Evolutionary conservation across 1,284 basidiomycete genomes (phyloP), one percentile per base, ranked within the genome.

Genomic region (Tetrapyrgos nigripes): DNA sequence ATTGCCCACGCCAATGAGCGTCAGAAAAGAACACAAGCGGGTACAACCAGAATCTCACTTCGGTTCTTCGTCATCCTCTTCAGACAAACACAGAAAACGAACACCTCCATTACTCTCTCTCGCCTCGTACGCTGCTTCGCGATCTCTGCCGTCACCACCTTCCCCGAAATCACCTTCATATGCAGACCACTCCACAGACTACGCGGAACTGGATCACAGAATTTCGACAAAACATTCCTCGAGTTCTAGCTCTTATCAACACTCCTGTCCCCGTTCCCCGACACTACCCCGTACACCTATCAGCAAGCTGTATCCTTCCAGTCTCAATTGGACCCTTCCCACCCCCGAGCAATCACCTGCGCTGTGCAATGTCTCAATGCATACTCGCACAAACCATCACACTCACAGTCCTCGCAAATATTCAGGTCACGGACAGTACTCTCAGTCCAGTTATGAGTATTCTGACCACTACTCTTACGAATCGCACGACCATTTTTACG

Each of bases 301-400:
- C 23, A 54, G 47, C 27, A 53, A 47, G 14, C 48, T 50, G 14
- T 26, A 27, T n/a, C 37, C 40, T 8, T 55, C 55, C 28, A 40
- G 40, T 40, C 21, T 56, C 11, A 53, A 55, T 40, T 35, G 56
- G 10, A 52, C 56, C 10, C 59, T 56, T n/a, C 58, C 61, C 27
- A 60, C 58, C 21, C 61, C 61, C 11, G 61, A 62, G 29, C 31
- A 57, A 26, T 60, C 61, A 4, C 61, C 61, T 33, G 29, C 33
- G 13, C 37, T 49, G n/a, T 21, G 3, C 26, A 29, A 19, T n/a
- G n/a, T 26, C 40, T 50, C 27, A 33, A 6, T 29, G 19, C 21
- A 43, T 28, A 24, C 19, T 40, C 19, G 29, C 26, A 23, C 51
- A 28, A n/a, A 17, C 23, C 19, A 1, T 46, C 24, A 40, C 31